These are phyloP conservation scores for Hygrophila difformis DNA, from an alignment of 257 asterid genomes.

Conservation along the genomic window DNA sequence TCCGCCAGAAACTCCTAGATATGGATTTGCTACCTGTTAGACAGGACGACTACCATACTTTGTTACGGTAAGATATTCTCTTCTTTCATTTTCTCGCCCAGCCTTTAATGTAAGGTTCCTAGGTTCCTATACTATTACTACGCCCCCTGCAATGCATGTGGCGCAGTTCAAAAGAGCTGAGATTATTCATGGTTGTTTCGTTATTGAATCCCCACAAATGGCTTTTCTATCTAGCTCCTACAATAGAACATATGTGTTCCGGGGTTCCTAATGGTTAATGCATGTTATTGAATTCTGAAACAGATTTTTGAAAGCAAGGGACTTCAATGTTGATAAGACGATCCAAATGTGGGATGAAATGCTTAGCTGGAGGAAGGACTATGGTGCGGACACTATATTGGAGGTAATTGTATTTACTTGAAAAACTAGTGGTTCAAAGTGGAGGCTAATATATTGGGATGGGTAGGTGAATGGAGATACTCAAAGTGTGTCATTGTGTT, in stretches of 20 bases:
- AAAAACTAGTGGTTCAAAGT: neutral
- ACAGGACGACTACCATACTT: constrained; percentile 83
- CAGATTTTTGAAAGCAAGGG: constrained; percentile 90
- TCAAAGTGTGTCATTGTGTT: neutral
- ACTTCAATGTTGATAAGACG: constrained; percentile 54
- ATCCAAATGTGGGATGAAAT: constrained; percentile 91
- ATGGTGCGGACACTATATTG: constrained; percentile 77
- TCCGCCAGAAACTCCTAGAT: constrained; percentile 65
- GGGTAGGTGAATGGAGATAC: neutral
- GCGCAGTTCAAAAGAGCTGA: neutral
- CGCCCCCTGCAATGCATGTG: neutral
- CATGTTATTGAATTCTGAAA: neutral
- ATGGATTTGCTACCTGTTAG: constrained; percentile 61
- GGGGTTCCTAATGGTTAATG: no score
- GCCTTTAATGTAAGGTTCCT: neutral
- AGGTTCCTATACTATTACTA: neutral
- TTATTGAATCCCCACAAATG: no score
- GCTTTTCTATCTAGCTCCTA: no score
- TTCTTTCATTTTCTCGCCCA: constrained; percentile 1
- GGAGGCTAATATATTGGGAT: neutral
- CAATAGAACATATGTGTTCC: no score
- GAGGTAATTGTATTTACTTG: constrained; percentile 39
- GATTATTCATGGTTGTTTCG: constrained; percentile 1
- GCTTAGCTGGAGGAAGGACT: constrained; percentile 90
- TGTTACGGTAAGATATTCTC: constrained; percentile 50